These are phyloP conservation scores for Cystobasidium ongulense DNA, from an alignment of 768 basidiomycete species.

Conservation along the genomic window DNA sequence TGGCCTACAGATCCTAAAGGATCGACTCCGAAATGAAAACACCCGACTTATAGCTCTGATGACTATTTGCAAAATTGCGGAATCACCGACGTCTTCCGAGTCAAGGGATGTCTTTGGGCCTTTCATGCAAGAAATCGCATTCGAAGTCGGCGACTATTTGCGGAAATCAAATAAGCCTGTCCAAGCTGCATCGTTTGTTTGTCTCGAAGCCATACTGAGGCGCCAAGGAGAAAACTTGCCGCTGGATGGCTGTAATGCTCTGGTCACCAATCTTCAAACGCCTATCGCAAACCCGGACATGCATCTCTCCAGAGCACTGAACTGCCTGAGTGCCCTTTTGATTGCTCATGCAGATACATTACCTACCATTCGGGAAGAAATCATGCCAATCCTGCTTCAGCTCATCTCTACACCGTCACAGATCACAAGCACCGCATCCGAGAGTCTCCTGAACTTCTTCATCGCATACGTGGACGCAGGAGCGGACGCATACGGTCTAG, in stretches of 20 bases:
- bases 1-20: conserved; percentile 37
- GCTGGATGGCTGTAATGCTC: conserved; percentile 53
- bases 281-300: conserved; percentile 72
- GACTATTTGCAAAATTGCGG: conserved; percentile 61
- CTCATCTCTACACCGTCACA: conserved; percentile 69
- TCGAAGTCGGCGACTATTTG: conserved; percentile 66
- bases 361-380: conserved; percentile 38
- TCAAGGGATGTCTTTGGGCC: conserved; percentile 29
- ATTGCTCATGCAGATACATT: conserved; percentile 37
- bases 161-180: conserved; percentile 69
- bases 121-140: conserved; percentile 73
- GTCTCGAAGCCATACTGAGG: conserved; percentile 62
- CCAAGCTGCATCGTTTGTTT: conserved; percentile 70
- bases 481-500: conserved; percentile 47
- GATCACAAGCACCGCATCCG: conserved; percentile 61
- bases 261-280: conserved; percentile 65
- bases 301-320: conserved; percentile 55
- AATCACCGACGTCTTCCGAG: conserved; percentile 29
- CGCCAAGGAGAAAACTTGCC: conserved; percentile 48
- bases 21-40: conserved; percentile 45
- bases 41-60: conserved; percentile 52
- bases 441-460: conserved; percentile 75
- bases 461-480: conserved; percentile 73
- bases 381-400: conserved; percentile 43
- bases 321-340: conserved; percentile 59